Conservation (phyloP, 352 stramenopile genomes). For the Pythium periplocum region DNA sequence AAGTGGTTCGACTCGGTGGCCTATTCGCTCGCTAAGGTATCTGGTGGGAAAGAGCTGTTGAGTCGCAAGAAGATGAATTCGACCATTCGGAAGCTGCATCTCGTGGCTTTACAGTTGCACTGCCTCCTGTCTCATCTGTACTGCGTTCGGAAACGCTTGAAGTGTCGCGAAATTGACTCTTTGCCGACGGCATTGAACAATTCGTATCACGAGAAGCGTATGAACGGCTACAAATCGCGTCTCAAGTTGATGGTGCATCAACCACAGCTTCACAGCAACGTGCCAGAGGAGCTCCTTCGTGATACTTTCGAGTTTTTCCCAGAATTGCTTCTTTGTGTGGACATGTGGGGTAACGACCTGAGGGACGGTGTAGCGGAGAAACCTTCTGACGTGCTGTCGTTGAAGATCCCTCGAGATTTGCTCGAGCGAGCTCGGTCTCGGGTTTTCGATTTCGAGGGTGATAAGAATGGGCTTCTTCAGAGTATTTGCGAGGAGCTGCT, state of each 20-base stretch:
- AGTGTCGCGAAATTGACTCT: conserved; percentile 56
- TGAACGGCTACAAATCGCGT: conserved; percentile 66
- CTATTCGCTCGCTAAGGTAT: conserved; percentile 62
- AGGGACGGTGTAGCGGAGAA: neutral
- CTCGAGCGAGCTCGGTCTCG: conserved; percentile 29
- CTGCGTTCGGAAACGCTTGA: conserved; percentile 39
- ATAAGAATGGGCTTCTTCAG: conserved; percentile 48
- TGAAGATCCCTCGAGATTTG: conserved; percentile 33
- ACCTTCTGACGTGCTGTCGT: neutral
- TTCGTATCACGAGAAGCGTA: conserved; percentile 68
- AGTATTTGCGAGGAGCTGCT: conserved; percentile 71
- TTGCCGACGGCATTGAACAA: conserved; percentile 58
- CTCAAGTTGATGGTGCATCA: conserved; percentile 58
- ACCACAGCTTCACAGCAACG: conserved; percentile 22
- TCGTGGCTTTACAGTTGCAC: conserved; percentile 72
- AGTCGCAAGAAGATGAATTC: conserved; percentile 83
- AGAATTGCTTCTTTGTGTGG: conserved; percentile 56
- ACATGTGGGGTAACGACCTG: conserved; percentile 37
- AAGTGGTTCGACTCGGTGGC: conserved; percentile 72
- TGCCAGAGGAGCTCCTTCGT: conserved; percentile 43
- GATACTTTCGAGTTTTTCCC: conserved; percentile 71
- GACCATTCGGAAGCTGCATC: conserved; percentile 71
- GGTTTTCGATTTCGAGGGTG: conserved; percentile 58
- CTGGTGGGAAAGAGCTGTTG: conserved; percentile 45
- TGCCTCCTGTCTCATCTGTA: conserved; percentile 67